Base-by-base conservation (phyloP, 495 filamentous ascomycete species). In the Hyphodiscus hymeniophilus region DNA sequence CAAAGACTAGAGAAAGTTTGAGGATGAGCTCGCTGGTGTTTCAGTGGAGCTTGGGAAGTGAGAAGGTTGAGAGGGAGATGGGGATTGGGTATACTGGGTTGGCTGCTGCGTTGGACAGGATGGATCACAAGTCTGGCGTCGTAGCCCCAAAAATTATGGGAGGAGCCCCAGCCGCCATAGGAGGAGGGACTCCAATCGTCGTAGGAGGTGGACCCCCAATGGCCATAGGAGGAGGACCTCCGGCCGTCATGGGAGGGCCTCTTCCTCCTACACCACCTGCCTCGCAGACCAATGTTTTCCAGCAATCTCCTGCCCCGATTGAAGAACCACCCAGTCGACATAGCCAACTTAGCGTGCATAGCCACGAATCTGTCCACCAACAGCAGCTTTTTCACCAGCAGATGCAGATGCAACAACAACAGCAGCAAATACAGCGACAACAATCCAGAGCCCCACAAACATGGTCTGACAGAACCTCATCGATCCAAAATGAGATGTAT, bases 61-160 rank as follows among this genome's bases (percentile, higher is more conserved):
- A 50, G 18, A 67, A 65, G 51, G 59, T 60, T 18, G 67, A 68
- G 45, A 58, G 63, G 12, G 60, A 63, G 12, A 57, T 67, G 22
- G 64, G 67, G 12, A 72, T 71, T 41, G 71, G 71, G 20, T 74
- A 68, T 51, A 70, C 68, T 2, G 71, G 64, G 7, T 62, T 74
- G 10, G 66, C 65, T 2, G 71, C 71, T 7, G 69, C 70, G 15
- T 61, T 74, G 0, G 63, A 68, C 6, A 58, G 63, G 23, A 52
- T 69, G 48, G 63, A 60, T n/a, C 41, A 31, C 17, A 59, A 43
- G 36, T 51, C 52, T 20, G 62, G n/a, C n/a, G n/a, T n/a, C n/a
- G n/a, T n/a, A n/a, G n/a, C n/a, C n/a, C n/a, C n/a, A n/a, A n/a
- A n/a, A n/a, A n/a, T n/a, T n/a, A n/a, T n/a, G n/a, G n/a, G n/a